Base-by-base conservation (phyloP, 495 filamentous ascomycete genomes). In the Aspergillus steynii region DNA sequence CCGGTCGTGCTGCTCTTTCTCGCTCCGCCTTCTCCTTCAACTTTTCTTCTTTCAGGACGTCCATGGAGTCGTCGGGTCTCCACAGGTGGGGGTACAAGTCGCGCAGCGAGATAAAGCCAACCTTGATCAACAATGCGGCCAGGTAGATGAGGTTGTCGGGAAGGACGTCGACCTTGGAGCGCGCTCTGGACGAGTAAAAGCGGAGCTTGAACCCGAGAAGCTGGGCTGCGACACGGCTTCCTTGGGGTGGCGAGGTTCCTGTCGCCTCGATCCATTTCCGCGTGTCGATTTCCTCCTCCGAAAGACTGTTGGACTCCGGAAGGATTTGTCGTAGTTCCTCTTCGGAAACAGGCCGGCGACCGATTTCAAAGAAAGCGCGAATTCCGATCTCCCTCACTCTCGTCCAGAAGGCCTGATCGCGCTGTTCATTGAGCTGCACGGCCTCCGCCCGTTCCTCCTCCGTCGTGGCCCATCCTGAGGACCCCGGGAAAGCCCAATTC, bases 171-270 rank as follows among this genome's bases (percentile, higher is more conserved):
- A 83, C 82, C 14, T 83, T 75, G 48, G 85, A 80, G 37, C 91
- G 84, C 34, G 90, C 91, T 7, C 84, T 79, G 20, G 86, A 85
- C 6, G 89, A 90, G 68, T 99, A 99, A 76, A 97, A 97, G 31
- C 92, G 90, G 51, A 99, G 85, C 71, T 99, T 99, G 82, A 99
- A 98, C 7, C 96, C 96, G 29, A 99, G 86, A 29, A 99, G 82
- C 69, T 97, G 93, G 10, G 96, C 96, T 1, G 96, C 96, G 58
- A 93, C 88, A 47, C 87, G 84, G 67, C 97, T 99, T 50, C 96
- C 96, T 50, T 83, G 77, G 1, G 93, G 91, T 15, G 93, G 93
- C 20, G 93, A 72, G 0, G 90, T 96, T 58, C 86, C 86, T 9
- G 93, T 96, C 58, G 81, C 79, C 65, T 84, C 82, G 56, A 95